These are phyloP conservation scores for Pichiaceae sp. DNA, from an alignment of 1,139 yeast genomes.

Conservation along the genomic window DNA sequence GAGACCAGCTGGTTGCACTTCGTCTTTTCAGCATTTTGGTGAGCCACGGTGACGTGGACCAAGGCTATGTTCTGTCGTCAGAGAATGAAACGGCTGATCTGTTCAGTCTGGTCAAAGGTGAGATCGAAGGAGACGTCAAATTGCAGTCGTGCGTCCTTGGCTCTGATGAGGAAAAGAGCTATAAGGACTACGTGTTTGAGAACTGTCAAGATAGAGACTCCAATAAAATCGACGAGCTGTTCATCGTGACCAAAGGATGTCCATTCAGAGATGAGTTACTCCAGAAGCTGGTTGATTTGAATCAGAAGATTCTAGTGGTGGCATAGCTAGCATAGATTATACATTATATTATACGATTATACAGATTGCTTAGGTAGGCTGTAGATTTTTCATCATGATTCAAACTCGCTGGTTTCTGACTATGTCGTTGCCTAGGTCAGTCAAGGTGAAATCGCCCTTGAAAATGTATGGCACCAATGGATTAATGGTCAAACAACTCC, in stretches of 20 bases:
- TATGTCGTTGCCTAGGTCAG: too few relatives aligned
- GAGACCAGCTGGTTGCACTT: constrained; percentile 16
- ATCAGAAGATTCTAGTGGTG: constrained; percentile 19
- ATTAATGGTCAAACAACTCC: constrained; percentile 7
- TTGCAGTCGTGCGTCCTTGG: constrained; percentile 1
- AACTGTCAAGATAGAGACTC: constrained; percentile 2
- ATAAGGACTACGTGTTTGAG: constrained; percentile 7
- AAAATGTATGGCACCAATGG: constrained; percentile 15
- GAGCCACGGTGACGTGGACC: constrained; percentile 11
- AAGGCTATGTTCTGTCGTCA: constrained; percentile 11
- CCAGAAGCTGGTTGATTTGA: constrained; percentile 10
- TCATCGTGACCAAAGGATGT: constrained; percentile 11
- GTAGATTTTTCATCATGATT: neutral
- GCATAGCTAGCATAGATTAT: too few relatives aligned
- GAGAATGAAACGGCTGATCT: neutral
- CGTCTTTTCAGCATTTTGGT: constrained; percentile 17
- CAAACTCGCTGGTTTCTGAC: too few relatives aligned
- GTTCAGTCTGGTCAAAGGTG: constrained; percentile 1
- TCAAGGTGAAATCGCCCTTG: constrained; percentile 15
- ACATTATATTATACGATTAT: too few relatives aligned
- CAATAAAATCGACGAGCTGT: constrained; percentile 14
- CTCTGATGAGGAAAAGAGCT: constrained; percentile 1
- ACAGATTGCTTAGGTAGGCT: neutral
- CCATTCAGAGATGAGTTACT: constrained; percentile 7
- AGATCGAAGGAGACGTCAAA: neutral